Base-by-base conservation (phyloP, 139 green algal genomes). In the Micractinium sp. region DNA sequence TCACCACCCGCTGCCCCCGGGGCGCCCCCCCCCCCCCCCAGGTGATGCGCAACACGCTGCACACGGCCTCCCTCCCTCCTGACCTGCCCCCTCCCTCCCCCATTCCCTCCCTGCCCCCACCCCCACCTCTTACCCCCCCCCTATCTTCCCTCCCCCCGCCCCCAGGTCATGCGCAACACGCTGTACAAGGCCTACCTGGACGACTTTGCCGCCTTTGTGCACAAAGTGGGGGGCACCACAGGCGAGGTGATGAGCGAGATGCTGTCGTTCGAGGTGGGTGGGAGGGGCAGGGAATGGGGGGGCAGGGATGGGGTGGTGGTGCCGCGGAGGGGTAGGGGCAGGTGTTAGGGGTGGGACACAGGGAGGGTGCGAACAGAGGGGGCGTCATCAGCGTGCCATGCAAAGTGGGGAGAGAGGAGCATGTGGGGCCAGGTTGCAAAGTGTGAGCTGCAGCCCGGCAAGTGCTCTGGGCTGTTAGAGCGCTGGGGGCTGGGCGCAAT, bases 171-270 rank as follows among this genome's bases (percentile, higher is more conserved):
- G 95, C 90, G 96, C 82, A 99, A 99, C 94, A 99, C 95, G 53
- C 92, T 99, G 86, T 99, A 99, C 96, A 99, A 99, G 92, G 97
- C 97, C 0, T 99, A 99, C 94, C 94, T 99, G 80, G 96, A 99
- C 79, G 98, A 99, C 93, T 99, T 99, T 92, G 93, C 97, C 0
- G 56, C 92, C 5, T 97, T 97, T 91, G 98, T 96, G 91, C 86
- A 87, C 60, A 90, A 90, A 36, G 82, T 99, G 82, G 98, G 98
- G 18, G 96, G 97, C 73, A 94, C 94, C 69, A 99, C 98, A 12
- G 91, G 91, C 0, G 95, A 98, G 75, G 95, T 99, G 88, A 99
- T 99, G 98, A 92, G 93, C 29, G 96, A 99, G 82, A 92, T 99
- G 85, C 93, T 99, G 22, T 91, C 94, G 13, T 99, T 99, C 92